Conservation (phyloP, 257 asterid genomes). For the Striga asiatica region DNA sequence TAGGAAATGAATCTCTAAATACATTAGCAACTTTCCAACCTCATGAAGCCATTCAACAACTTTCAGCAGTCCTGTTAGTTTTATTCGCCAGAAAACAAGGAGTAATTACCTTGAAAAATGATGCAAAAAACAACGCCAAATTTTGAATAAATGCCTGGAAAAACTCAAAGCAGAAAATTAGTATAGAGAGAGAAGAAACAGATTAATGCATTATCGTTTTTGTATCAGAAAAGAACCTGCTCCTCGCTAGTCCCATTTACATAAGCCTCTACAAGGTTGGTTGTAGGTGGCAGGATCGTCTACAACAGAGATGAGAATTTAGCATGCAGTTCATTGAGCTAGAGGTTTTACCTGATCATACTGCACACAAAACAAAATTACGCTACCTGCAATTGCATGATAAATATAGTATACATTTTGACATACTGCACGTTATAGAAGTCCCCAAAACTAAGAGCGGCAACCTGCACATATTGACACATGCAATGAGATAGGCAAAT, state of each 20-base stretch:
- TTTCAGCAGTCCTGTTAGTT: neutral
- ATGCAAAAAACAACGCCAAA: conserved; percentile 85
- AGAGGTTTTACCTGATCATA: too few relatives aligned
- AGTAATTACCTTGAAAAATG: conserved; percentile 92
- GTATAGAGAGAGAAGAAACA: too few relatives aligned
- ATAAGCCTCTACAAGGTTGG: conserved; percentile 75
- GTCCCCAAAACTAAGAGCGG: conserved; percentile 76
- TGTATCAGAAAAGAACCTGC: too few relatives aligned
- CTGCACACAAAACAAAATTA: neutral
- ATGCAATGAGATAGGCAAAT: conserved; percentile 1
- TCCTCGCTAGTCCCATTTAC: conserved; percentile 78
- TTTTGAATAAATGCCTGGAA: conserved; percentile 87
- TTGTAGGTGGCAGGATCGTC: conserved; percentile 52
- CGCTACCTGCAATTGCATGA: conserved; percentile 82
- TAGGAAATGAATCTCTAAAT: neutral
- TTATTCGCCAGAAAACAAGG: too few relatives aligned
- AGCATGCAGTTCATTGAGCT: conserved; percentile 7
- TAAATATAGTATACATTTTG: conserved; percentile 64
- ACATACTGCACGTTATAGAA: conserved; percentile 58
- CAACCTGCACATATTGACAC: conserved; percentile 44
- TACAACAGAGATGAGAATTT: conserved; percentile 14
- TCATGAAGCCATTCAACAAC: neutral
- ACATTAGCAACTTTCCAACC: neutral
- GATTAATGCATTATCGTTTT: too few relatives aligned
- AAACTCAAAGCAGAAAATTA: too few relatives aligned